Percentiles rank a stretch among this genome's conserved stretches.
Evolutionary conservation across 169 alveolate genomes (phyloP).

Genomic region (Cryptosporidium bovis): DNA sequence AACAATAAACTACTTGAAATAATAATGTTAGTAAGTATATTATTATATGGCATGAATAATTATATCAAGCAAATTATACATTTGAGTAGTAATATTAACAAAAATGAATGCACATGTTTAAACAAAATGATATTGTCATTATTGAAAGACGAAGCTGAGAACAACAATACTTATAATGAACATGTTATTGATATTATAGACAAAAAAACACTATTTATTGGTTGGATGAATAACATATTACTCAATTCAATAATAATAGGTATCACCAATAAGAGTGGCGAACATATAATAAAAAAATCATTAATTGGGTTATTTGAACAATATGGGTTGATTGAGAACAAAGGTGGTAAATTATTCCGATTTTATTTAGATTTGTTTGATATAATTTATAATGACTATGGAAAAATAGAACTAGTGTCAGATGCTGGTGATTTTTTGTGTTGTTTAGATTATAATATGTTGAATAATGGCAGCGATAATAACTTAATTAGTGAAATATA

Average conservation of each 20-base stretch:
- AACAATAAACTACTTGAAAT: not conserved
- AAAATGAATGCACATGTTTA: not conserved
- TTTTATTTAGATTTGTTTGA: slow-evolving; percentile 45
- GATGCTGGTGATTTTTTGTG: slow-evolving; percentile 32
- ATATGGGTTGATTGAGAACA: not conserved
- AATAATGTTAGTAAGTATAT: not conserved
- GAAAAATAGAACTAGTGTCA: slow-evolving; percentile 45
- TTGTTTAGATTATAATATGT: slow-evolving; percentile 13
- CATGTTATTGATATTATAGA: not conserved
- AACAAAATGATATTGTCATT: not conserved
- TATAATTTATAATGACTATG: slow-evolving; percentile 41
- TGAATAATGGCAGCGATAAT: slow-evolving; percentile 45
- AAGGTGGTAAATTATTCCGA: slow-evolving; percentile 7
- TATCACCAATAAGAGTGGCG: not conserved
- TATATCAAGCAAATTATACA: not conserved
- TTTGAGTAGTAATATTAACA: too few species aligned
- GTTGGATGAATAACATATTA: slow-evolving; percentile 1
- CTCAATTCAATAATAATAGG: not conserved
- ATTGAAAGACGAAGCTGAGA: not conserved
- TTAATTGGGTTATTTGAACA: not conserved
- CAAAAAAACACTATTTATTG: not conserved
- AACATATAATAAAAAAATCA: not conserved
- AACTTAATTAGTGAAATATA: slow-evolving; percentile 18
- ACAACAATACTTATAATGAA: not conserved
- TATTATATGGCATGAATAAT: not conserved